Evolutionary conservation across 2,329 filamentous ascomycete genomes (phyloP), one percentile per base, ranked within the genome.

Genomic region (Epichloe aotearoae): DNA sequence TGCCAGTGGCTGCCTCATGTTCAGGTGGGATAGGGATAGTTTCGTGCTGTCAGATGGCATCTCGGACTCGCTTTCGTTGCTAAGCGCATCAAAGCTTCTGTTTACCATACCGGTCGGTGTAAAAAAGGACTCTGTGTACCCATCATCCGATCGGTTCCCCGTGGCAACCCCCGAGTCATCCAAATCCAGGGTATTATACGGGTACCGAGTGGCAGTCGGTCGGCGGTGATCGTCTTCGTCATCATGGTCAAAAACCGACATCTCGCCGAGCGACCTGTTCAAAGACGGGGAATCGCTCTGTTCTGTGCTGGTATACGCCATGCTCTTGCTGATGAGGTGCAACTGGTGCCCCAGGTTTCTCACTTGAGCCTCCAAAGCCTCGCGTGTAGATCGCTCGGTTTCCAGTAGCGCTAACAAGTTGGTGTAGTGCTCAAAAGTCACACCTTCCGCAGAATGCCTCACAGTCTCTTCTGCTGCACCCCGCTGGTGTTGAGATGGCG

Each of bases 21-120:
- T 82, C 57, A 83, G 63, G 59, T 80, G 77, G 53, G 78, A 79
- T 11, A 84, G 69, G 30, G 78, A 86, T 59, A 88, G 72, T 42
- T 80, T 83, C 55, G 78, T 76, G 20, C 78, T 79, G 1, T 81
- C 79, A 61, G 70, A 78, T 54, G 76, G 75, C 47, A 66, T 64
- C 44, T 63, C 65, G 19, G 64, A 58, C 10, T 66, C 64, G 47
- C 68, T 66, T 19, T 67, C 67, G 26, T 70, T 72, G 1, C 67
- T 68, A 53, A 69, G 72, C 4, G 59, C 68, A 3, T 68, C 69
- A 48, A 68, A 70, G 23, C 56, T 67, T 33, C 64, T 63, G 7
- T 62, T 58, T 49, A 75, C 74, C 19, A 17, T 47, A 58, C 79
- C 76, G 10, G 62, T 62, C 1, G 77, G 76, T 3, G 76, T 80